Evolutionary conservation across 495 filamentous ascomycete species (phyloP).

Genomic region (Aspergillus kassunensis): DNA sequence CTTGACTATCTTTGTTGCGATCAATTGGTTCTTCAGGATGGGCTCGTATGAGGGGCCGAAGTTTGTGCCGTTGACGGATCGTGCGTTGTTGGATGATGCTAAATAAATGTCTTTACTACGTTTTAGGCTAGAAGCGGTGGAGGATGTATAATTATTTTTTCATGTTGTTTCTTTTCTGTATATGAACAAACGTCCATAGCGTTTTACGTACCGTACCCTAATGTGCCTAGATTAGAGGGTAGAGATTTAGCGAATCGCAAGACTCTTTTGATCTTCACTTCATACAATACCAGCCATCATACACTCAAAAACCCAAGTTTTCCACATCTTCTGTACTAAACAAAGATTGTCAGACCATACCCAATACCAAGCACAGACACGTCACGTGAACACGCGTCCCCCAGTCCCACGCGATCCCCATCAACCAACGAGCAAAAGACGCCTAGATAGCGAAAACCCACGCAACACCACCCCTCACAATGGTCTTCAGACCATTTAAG

Average conservation of each 20-base stretch:
- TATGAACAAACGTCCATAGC: too few relatives aligned
- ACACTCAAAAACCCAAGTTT: too few relatives aligned
- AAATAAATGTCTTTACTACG: not conserved
- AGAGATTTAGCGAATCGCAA: too few relatives aligned
- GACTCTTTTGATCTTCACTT: too few relatives aligned
- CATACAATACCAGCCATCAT: too few relatives aligned
- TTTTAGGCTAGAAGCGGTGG: not conserved
- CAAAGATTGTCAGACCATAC: too few relatives aligned
- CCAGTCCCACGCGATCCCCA: not conserved
- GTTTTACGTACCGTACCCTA: too few relatives aligned
- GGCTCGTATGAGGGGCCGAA: constrained; percentile 11
- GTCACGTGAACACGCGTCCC: constrained; percentile 9
- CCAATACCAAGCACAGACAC: not conserved
- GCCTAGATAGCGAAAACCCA: not conserved
- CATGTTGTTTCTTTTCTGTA: too few relatives aligned
- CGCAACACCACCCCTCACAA: constrained; percentile 18
- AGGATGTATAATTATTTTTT: not conserved
- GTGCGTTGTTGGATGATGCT: constrained; percentile 5
- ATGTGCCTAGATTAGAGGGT: too few relatives aligned
- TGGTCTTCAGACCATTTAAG: constrained; percentile 48
- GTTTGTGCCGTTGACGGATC: constrained; percentile 9
- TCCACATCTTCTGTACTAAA: too few relatives aligned
- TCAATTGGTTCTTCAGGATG: constrained; percentile 28
- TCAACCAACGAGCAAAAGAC: not conserved
- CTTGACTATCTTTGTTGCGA: constrained; percentile 42